Evolutionary conservation across 306 rosid species (phyloP).

Genomic region (Rubus parviflorus): DNA sequence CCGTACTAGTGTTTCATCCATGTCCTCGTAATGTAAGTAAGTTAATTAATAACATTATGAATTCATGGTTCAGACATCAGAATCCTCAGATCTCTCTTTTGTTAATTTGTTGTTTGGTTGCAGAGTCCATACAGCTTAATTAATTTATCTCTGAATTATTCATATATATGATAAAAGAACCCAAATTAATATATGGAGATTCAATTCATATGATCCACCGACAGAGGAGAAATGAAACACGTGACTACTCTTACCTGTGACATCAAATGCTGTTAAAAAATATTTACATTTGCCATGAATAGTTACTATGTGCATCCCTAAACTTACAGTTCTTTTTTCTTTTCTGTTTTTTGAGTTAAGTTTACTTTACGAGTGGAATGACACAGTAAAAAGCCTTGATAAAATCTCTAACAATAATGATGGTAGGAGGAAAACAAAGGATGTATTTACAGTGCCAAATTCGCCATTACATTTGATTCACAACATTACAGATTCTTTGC

Average conservation of each 20-base stretch:
- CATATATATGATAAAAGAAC: not conserved
- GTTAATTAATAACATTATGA: not conserved
- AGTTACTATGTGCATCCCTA: not conserved
- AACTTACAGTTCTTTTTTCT: not conserved
- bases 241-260: not conserved
- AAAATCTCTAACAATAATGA: not conserved
- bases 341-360: too few species aligned
- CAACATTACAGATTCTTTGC: conserved; percentile 24
- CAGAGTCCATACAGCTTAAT: not conserved
- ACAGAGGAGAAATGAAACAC: not conserved
- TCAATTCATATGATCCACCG: conserved; percentile 7
- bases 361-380: too few species aligned
- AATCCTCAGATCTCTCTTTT: not conserved
- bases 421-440: not conserved
- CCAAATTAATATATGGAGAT: conserved; percentile 6
- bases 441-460: conserved; percentile 37
- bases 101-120: not conserved
- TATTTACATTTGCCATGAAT: not conserved
- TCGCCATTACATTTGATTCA: conserved; percentile 18
- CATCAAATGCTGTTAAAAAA: not conserved
- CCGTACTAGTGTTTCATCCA: conserved; percentile 44
- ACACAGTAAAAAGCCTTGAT: not conserved
- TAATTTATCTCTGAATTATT: not conserved
- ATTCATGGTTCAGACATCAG: not conserved
- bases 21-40: not conserved